These are phyloP conservation scores for Krasilnikovozyma curviuscula DNA, from an alignment of 768 basidiomycete genomes.

Conservation along the genomic window DNA sequence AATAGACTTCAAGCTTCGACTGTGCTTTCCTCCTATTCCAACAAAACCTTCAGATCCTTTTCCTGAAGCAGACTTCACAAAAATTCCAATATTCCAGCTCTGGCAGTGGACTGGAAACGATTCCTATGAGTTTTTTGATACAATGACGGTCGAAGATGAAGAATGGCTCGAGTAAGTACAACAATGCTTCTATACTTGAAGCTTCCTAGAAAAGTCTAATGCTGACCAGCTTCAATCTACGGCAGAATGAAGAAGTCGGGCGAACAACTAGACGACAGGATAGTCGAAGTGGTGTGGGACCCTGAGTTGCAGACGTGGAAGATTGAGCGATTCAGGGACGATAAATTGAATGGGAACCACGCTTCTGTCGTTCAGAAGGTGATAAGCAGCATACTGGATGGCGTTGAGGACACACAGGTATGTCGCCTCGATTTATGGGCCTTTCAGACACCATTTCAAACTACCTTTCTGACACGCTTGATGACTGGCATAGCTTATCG, in stretches of 20 bases:
- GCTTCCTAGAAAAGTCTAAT: no score
- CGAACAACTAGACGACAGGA: slow-evolving; percentile 79
- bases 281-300: slow-evolving; percentile 91
- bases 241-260: slow-evolving; percentile 59
- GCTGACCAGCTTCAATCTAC: not conserved
- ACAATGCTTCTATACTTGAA: no score
- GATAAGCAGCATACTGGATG: slow-evolving; percentile 76
- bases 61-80: slow-evolving; percentile 38
- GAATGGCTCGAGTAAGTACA: slow-evolving; percentile 89
- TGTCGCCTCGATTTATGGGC: no score
- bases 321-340: slow-evolving; percentile 82
- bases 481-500: no score
- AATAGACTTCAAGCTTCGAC: slow-evolving; percentile 84
- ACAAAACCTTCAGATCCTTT: slow-evolving; percentile 37
- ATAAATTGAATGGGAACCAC: slow-evolving; percentile 86
- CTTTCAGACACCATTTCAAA: no score
- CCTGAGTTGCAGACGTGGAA: slow-evolving; percentile 45
- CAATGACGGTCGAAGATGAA: slow-evolving; percentile 62
- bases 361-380: slow-evolving; percentile 66
- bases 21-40: slow-evolving; percentile 64
- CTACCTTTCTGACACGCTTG: no score
- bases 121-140: slow-evolving; percentile 65
- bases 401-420: slow-evolving; percentile 74
- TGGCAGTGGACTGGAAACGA: slow-evolving; percentile 61
- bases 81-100: slow-evolving; percentile 70